phyloP scores from a whole-genome alignment of 257 asterid genomes.

The Penstemon eatonii region DNA sequence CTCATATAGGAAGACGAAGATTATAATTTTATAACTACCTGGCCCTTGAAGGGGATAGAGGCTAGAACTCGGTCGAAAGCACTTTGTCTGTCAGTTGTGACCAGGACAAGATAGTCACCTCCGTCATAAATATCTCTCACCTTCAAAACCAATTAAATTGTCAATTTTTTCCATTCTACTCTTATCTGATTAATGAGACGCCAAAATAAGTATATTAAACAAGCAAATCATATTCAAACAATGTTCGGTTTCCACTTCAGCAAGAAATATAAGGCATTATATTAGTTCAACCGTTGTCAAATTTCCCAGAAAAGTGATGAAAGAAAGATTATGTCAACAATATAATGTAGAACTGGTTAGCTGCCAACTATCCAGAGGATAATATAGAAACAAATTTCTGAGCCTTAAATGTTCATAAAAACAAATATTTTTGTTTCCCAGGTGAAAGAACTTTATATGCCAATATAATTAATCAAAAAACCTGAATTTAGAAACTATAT shows the following conservation, averaged over 20 bases:
- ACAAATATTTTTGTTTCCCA: too few relatives aligned
- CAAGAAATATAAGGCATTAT: not conserved
- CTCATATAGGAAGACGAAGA: constrained; percentile 14
- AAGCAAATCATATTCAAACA: not conserved
- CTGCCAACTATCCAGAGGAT: too few relatives aligned
- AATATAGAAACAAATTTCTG: too few relatives aligned
- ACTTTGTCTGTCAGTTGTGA: constrained; percentile 93
- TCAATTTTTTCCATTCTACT: not conserved
- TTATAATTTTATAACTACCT: constrained; percentile 38
- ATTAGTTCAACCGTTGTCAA: not conserved
- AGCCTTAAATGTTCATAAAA: too few relatives aligned
- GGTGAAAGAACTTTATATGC: too few relatives aligned
- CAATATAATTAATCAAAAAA: too few relatives aligned
- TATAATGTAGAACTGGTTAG: not conserved
- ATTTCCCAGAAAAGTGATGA: constrained; percentile 10
- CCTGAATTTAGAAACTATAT: too few relatives aligned
- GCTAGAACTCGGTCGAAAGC: constrained; percentile 96
- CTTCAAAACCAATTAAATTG: constrained; percentile 42
- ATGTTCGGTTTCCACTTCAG: not conserved
- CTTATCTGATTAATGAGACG: constrained; percentile 5
- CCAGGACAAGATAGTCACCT: constrained; percentile 80
- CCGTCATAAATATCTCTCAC: constrained; percentile 92
- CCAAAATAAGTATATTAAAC: not conserved
- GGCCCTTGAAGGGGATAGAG: constrained; percentile 95
- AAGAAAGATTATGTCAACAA: not conserved